phyloP scores from a whole-genome alignment of 148 eudicot genomes.

The Cornus kousa region DNA sequence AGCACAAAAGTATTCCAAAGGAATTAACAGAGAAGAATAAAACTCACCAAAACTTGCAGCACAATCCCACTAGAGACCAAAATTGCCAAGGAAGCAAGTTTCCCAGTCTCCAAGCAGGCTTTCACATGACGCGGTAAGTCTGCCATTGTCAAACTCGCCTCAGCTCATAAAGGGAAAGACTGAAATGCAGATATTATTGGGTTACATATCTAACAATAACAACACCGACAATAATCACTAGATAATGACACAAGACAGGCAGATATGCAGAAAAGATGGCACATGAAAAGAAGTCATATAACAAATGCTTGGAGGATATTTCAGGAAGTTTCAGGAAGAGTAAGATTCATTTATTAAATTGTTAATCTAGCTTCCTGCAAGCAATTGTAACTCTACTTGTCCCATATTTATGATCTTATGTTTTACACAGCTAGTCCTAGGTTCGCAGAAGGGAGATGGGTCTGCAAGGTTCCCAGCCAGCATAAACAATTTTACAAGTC shows the following conservation, averaged over 20 bases:
- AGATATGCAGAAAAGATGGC: slow-evolving; percentile 3
- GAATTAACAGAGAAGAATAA: neutral
- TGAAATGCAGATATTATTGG: slow-evolving; percentile 10
- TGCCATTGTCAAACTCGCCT: slow-evolving; percentile 47
- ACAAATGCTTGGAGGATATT: neutral
- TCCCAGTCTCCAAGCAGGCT: slow-evolving; percentile 75
- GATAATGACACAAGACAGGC: neutral
- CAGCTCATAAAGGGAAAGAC: slow-evolving; percentile 22
- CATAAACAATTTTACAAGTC: neutral
- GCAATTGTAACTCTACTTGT: neutral
- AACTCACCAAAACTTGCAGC: slow-evolving; percentile 74
- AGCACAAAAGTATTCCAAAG: neutral
- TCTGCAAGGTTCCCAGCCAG: neutral
- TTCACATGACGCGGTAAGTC: slow-evolving; percentile 60
- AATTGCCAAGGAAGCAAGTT: slow-evolving; percentile 75
- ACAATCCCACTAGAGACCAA: slow-evolving; percentile 72
- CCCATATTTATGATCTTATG: neutral
- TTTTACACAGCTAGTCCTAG: neutral
- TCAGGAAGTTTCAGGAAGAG: neutral
- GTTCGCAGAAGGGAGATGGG: neutral
- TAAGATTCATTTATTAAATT: neutral
- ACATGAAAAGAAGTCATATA: neutral
- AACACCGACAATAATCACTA: too few relatives aligned
- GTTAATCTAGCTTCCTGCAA: neutral
- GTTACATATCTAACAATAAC: neutral